These are phyloP conservation scores for Auricularia heimuer DNA, from an alignment of 768 basidiomycete species.

Conservation along the genomic window DNA sequence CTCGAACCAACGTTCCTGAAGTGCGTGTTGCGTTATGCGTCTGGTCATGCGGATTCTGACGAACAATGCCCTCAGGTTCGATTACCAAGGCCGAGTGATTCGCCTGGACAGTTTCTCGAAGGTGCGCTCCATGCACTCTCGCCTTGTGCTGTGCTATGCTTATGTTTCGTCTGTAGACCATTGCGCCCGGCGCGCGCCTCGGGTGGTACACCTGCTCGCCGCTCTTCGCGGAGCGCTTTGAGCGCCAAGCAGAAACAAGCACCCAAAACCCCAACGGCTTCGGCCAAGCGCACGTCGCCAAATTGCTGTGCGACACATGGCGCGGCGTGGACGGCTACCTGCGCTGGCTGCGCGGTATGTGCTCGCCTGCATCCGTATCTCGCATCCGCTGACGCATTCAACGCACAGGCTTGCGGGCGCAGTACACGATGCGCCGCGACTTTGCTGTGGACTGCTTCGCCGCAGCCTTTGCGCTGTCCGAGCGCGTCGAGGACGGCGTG, in stretches of 20 bases:
- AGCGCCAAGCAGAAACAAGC: conserved; percentile 58
- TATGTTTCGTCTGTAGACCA: conserved; percentile 33
- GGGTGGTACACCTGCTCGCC: conserved; percentile 78
- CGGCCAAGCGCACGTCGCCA: conserved; percentile 50
- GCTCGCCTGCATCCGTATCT: no score
- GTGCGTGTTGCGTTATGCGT: conserved; percentile 12
- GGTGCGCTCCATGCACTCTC: conserved; percentile 23
- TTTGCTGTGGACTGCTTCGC: conserved; percentile 53
- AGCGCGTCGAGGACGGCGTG: conserved; percentile 10
- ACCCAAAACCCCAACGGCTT: conserved; percentile 69
- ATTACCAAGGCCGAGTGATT: conserved; percentile 76
- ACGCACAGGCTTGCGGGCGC: conserved; percentile 28
- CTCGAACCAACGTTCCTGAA: conserved; percentile 54
- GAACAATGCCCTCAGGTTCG: conserved; percentile 25
- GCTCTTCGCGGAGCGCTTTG: conserved; percentile 63
- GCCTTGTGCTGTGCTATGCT: neutral
- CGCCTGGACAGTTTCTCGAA: conserved; percentile 76
- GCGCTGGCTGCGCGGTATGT: conserved; percentile 56
- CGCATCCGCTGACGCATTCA: neutral
- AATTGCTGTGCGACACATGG: conserved; percentile 54
- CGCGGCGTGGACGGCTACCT: conserved; percentile 53
- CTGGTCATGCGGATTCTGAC: no score
- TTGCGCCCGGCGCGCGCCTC: conserved; percentile 66
- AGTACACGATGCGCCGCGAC: conserved; percentile 52
- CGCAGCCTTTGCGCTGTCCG: conserved; percentile 42